Conservation (phyloP, 2,329 filamentous ascomycete species). For the Curvularia sp. region DNA sequence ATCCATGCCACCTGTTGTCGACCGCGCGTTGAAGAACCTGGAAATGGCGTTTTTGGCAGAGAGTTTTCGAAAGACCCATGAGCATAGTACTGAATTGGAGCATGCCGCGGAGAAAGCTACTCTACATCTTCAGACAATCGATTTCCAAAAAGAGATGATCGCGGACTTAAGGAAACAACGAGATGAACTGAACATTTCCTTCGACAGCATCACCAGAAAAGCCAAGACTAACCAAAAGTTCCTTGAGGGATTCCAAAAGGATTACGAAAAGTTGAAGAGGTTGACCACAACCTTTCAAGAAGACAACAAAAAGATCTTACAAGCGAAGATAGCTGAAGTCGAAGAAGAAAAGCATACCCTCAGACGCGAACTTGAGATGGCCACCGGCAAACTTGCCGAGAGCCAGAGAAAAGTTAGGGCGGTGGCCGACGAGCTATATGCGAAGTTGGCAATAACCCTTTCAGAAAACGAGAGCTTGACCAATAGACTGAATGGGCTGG, state of each 20-base stretch:
- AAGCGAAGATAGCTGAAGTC: slow-evolving; percentile 28
- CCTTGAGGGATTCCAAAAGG: slow-evolving; percentile 37
- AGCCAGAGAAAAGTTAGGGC: slow-evolving; percentile 23
- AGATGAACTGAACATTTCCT: slow-evolving; percentile 1
- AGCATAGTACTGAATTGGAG: slow-evolving; percentile 4
- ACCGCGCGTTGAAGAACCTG: slow-evolving; percentile 16
- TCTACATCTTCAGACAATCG: slow-evolving; percentile 16
- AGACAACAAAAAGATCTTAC: slow-evolving; percentile 19
- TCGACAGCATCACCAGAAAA: slow-evolving; percentile 22
- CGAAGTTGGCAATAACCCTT: slow-evolving; percentile 20
- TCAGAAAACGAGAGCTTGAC: slow-evolving; percentile 21
- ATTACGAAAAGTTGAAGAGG: slow-evolving; percentile 35
- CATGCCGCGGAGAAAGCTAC: slow-evolving; percentile 17
- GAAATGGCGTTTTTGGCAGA: slow-evolving; percentile 21
- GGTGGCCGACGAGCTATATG: slow-evolving; percentile 27
- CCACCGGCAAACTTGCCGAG: slow-evolving; percentile 19
- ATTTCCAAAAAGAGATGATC: slow-evolving; percentile 17
- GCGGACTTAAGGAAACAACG: slow-evolving; percentile 18
- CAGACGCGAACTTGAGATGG: slow-evolving; percentile 18
- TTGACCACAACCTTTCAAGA: slow-evolving; percentile 15
- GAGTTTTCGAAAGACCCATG: slow-evolving; percentile 17
- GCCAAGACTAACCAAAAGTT: slow-evolving; percentile 35
- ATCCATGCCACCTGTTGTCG: slow-evolving; percentile 6
- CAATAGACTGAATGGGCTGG: slow-evolving; percentile 21
- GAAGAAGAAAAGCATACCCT: slow-evolving; percentile 32